phyloP scores from a whole-genome alignment of 2,329 filamentous ascomycete genomes.

The Botrytis tulipae region DNA sequence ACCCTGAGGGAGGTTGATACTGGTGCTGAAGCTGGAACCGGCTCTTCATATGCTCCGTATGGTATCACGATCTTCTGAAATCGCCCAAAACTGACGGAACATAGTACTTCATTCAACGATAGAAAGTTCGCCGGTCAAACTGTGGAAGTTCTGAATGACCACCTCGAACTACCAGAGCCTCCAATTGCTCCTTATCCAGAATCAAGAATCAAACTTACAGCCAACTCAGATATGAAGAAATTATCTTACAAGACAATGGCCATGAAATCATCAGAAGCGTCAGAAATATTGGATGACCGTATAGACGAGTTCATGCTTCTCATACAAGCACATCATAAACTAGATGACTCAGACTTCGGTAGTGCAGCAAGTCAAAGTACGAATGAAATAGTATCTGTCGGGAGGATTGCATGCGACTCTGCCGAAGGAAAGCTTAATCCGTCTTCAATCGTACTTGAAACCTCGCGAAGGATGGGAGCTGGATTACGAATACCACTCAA shows the following conservation, averaged over 20 bases:
- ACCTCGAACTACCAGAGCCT: slow-evolving; percentile 64
- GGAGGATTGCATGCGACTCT: slow-evolving; percentile 85
- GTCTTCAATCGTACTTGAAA: slow-evolving; percentile 84
- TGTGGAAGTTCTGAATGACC: slow-evolving; percentile 77
- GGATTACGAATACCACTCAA: slow-evolving; percentile 80
- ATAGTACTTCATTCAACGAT: slow-evolving; percentile 67
- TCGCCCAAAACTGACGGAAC: slow-evolving; percentile 40
- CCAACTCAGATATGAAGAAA: slow-evolving; percentile 86
- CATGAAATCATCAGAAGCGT: slow-evolving; percentile 91
- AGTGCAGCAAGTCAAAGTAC: slow-evolving; percentile 84
- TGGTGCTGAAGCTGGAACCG: not conserved
- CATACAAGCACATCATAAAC: slow-evolving; percentile 68
- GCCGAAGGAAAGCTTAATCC: slow-evolving; percentile 82
- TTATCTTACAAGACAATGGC: slow-evolving; percentile 88
- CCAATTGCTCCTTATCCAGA: slow-evolving; percentile 72
- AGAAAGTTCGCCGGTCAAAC: slow-evolving; percentile 78
- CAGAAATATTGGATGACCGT: slow-evolving; percentile 89
- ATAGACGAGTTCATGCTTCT: slow-evolving; percentile 85
- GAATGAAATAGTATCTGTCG: slow-evolving; percentile 83
- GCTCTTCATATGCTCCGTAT: slow-evolving; percentile 3
- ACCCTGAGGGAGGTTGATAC: not conserved
- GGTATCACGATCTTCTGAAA: slow-evolving; percentile 7
- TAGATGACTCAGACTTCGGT: slow-evolving; percentile 80
- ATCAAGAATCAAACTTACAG: slow-evolving; percentile 77
- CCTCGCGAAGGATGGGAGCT: slow-evolving; percentile 77